phyloP scores from a whole-genome alignment of 306 rosid species.

The Cyamopsis tetragonoloba region DNA sequence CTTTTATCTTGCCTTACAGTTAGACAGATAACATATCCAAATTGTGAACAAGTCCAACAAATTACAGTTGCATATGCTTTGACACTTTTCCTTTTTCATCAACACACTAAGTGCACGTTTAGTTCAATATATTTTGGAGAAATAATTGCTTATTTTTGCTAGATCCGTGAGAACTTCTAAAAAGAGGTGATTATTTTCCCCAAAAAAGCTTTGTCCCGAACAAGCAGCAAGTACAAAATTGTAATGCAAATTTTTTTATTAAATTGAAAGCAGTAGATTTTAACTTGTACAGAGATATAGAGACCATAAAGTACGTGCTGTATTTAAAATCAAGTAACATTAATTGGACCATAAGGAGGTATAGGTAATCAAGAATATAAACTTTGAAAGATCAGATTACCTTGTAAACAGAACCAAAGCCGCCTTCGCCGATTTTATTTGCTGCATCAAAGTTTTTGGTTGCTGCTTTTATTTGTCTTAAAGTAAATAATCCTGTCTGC shows the following conservation, averaged over 20 bases:
- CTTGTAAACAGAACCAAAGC: constrained; percentile 91
- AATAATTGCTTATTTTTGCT: too few species aligned
- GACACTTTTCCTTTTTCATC: background rate
- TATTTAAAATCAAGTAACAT: background rate
- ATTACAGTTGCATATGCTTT: background rate
- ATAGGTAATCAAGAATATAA: background rate
- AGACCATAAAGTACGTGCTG: background rate
- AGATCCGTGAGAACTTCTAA: too few species aligned
- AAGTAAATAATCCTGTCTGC: constrained; percentile 77
- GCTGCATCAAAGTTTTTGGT: constrained; percentile 71
- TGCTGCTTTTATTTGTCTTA: constrained; percentile 79
- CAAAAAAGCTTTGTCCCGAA: too few species aligned
- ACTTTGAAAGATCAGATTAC: constrained; percentile 34
- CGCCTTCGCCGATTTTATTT: constrained; percentile 92
- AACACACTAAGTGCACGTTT: background rate
- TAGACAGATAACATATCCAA: background rate
- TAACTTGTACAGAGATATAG: background rate
- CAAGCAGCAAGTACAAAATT: background rate
- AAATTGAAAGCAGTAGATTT: background rate
- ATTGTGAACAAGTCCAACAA: background rate
- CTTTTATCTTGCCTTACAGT: background rate
- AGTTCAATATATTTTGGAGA: too few species aligned
- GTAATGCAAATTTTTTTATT: background rate
- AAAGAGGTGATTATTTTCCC: too few species aligned
- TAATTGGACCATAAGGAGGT: background rate